phyloP scores from a whole-genome alignment of 495 filamentous ascomycete species.

The Glonium stellatum region DNA sequence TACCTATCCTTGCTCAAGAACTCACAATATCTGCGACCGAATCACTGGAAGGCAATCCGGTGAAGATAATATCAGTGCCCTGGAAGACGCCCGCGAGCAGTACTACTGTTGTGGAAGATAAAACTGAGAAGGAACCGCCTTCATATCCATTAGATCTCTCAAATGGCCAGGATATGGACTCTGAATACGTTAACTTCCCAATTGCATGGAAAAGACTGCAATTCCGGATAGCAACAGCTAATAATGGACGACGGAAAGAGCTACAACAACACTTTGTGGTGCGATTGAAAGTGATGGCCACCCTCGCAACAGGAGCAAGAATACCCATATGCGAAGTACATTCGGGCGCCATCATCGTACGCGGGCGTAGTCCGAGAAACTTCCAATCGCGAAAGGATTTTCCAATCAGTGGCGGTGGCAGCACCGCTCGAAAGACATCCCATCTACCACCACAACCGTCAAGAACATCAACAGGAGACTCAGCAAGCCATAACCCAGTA shows the following conservation, averaged over 20 bases:
- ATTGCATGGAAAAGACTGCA: constrained; percentile 88
- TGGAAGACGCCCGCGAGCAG: constrained; percentile 80
- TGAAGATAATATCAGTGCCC: constrained; percentile 87
- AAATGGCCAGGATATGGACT: constrained; percentile 67
- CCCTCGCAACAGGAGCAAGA: constrained; percentile 51
- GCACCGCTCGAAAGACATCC: constrained; percentile 30
- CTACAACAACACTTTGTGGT: constrained; percentile 66
- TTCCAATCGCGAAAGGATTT: constrained; percentile 64
- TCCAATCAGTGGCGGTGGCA: constrained; percentile 46
- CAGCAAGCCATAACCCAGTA: constrained; percentile 21
- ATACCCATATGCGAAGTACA: constrained; percentile 55
- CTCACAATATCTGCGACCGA: constrained; percentile 81
- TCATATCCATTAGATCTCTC: constrained; percentile 67
- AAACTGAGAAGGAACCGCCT: constrained; percentile 58
- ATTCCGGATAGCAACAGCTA: constrained; percentile 86
- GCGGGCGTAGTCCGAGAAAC: constrained; percentile 60
- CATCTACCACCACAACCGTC: constrained; percentile 36
- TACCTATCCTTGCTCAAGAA: constrained; percentile 66
- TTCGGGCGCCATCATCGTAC: constrained; percentile 61
- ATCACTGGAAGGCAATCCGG: constrained; percentile 77
- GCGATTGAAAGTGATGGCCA: constrained; percentile 54
- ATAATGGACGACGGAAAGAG: constrained; percentile 67
- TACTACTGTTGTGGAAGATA: constrained; percentile 50
- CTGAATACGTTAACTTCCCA: constrained; percentile 71
- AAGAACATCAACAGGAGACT: constrained; percentile 46